phyloP scores from a whole-genome alignment of 2,329 filamentous ascomycete genomes.

The Alternaria panax region DNA sequence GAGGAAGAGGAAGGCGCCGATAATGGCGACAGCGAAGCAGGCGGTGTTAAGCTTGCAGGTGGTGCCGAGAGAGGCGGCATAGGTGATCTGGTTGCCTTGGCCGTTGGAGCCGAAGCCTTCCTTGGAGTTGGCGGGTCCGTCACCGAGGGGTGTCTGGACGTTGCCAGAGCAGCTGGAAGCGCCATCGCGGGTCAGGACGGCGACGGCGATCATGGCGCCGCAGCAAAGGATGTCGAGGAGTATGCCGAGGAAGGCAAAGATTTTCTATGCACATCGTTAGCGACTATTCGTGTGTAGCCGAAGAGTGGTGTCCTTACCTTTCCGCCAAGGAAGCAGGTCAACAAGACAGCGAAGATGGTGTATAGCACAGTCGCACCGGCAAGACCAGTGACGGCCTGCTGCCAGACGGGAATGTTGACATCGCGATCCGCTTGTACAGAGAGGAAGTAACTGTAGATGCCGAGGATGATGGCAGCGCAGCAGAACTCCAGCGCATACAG shows the following conservation, averaged over 20 bases:
- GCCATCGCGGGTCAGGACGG: constrained; percentile 75
- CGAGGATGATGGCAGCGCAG: constrained; percentile 76
- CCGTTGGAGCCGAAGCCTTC: constrained; percentile 58
- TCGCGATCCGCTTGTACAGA: constrained; percentile 72
- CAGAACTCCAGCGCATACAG: constrained; percentile 77
- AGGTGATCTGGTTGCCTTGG: constrained; percentile 52
- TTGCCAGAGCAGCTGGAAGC: constrained; percentile 69
- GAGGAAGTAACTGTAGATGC: constrained; percentile 82
- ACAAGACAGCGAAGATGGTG: constrained; percentile 71
- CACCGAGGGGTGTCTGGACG: constrained; percentile 74
- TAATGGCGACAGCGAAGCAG: constrained; percentile 77
- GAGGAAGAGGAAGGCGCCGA: constrained; percentile 78
- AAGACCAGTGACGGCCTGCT: constrained; percentile 75
- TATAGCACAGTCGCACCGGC: constrained; percentile 78
- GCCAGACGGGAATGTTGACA: constrained; percentile 67
- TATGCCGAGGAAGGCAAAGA: constrained; percentile 77
- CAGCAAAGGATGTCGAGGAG: constrained; percentile 79
- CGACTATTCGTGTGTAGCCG: too few relatives aligned
- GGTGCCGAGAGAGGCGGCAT: constrained; percentile 58
- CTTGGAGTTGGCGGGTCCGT: constrained; percentile 61
- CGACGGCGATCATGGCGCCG: constrained; percentile 82
- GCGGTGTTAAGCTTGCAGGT: constrained; percentile 81
- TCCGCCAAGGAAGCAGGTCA: constrained; percentile 82
- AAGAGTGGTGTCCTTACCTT: constrained; percentile 54
- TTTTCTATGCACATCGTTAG: constrained; percentile 26